Evolutionary conservation across 495 filamentous ascomycete genomes (phyloP), one percentile per base, ranked within the genome.

Genomic region (Hypoxylon lienhwacheense): DNA sequence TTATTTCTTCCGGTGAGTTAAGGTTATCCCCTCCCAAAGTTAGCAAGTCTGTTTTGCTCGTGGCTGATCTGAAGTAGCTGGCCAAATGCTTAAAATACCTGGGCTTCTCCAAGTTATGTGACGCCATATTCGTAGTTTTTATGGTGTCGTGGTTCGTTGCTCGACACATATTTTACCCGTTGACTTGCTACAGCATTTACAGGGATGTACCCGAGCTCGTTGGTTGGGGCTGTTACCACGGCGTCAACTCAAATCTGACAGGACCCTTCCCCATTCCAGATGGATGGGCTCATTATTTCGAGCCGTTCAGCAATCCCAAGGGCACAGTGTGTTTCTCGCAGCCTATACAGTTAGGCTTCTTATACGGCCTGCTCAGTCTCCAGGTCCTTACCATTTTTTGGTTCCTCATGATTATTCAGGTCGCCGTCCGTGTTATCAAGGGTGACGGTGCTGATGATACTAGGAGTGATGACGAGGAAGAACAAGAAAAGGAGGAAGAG

Each of bases 71-170:
- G 2, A 37, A 17, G 43, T 49, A 97, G 92, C 66, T 84, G n/a
- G 93, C 93, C 34, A 98, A 98, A 70, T 86, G 93, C 53, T 81
- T 97, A 54, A 96, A 95, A 69, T 98, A 98, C 66, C 68, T 93
- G 11, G 83, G 85, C 44, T 89, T 76, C 70, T 79, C 84, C 41
- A 82, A 68, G 7, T 70, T 85, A 53, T 96, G 91, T 81, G 91
- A 97, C 64, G 70, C 83, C 47, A 81, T 83, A 32, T 98, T 97
- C 64, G 95, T 82, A 28, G 59, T 95, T 29, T 96, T 98, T 73
- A 85, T 97, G 72, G 55, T 88, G 15, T 81, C 81, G 43, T 98
- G 93, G 93, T 75, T 97, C 55, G 59, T 88, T 16, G 80, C 88
- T 3, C 87, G 93, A 31, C 93, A 98, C 67, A 72, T 93, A 33